phyloP scores from a whole-genome alignment of 768 basidiomycete genomes.

The Cyathus striatus region DNA sequence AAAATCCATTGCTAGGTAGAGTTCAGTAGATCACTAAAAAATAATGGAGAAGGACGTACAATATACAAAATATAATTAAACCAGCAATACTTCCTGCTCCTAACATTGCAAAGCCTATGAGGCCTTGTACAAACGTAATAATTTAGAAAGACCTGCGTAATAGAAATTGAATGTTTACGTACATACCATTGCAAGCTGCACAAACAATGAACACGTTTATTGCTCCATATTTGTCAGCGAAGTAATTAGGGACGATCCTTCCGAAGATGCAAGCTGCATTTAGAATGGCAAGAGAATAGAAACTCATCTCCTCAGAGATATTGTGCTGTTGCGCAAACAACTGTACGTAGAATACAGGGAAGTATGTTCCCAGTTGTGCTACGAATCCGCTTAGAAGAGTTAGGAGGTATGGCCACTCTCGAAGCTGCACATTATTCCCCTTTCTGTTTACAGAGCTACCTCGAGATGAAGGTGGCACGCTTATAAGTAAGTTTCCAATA shows the following conservation, averaged over 20 bases:
- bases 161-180: neutral
- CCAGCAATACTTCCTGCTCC: conserved; percentile 3
- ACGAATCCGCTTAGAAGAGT: conserved; percentile 1
- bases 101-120: conserved; percentile 2
- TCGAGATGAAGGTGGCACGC: conserved; percentile 1
- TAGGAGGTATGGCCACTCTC: conserved; percentile 6
- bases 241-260: conserved; percentile 2
- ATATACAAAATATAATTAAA: conserved; percentile 1
- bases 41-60: neutral
- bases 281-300: conserved; percentile 2
- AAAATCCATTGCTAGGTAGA: conserved; percentile 4
- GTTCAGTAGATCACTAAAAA: neutral
- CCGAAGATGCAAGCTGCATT: conserved; percentile 2
- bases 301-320: conserved; percentile 1
- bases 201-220: conserved; percentile 3
- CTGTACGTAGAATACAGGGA: conserved; percentile 6
- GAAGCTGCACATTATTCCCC: neutral
- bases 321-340: conserved; percentile 4
- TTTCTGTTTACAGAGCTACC: neutral
- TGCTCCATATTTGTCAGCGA: conserved; percentile 1
- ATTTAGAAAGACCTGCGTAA: too few species aligned
- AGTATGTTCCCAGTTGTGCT: conserved; percentile 3
- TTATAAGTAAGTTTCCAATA: conserved; percentile 4
- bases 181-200: conserved; percentile 1
- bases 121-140: neutral